phyloP scores from a whole-genome alignment of 805 yeast genomes.

The Pichia manshurica region DNA sequence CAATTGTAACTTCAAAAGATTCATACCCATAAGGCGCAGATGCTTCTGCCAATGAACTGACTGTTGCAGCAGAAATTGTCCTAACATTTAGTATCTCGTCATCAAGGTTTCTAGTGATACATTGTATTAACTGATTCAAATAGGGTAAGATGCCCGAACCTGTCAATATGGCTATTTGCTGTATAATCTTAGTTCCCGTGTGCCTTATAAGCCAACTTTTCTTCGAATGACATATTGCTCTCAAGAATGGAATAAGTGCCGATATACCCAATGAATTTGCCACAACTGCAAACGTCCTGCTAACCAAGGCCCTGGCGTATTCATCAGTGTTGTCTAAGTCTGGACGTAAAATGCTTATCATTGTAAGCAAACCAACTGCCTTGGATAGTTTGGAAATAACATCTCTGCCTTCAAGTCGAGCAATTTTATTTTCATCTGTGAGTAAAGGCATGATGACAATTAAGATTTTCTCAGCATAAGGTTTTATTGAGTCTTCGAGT shows the following conservation, averaged over 20 bases:
- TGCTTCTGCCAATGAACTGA: conserved; percentile 73
- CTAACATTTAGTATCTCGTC: conserved; percentile 70
- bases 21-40: conserved; percentile 87
- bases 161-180: conserved; percentile 61
- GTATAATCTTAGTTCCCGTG: conserved; percentile 73
- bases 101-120: conserved; percentile 50
- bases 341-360: conserved; percentile 74
- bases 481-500: conserved; percentile 59
- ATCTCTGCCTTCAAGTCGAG: conserved; percentile 75
- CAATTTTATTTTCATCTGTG: conserved; percentile 70
- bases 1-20: conserved; percentile 68
- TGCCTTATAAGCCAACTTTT: conserved; percentile 79
- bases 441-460: conserved; percentile 73
- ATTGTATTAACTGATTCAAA: conserved; percentile 55
- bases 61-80: conserved; percentile 62
- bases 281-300: conserved; percentile 78
- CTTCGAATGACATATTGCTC: conserved; percentile 71
- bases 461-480: conserved; percentile 67
- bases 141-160: conserved; percentile 77
- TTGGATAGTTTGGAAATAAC: conserved; percentile 67
- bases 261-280: conserved; percentile 75
- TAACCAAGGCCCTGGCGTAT: conserved; percentile 65
- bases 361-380: conserved; percentile 75
- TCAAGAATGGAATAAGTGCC: conserved; percentile 68
- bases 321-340: conserved; percentile 83